Evolutionary conservation across 306 rosid species (phyloP).

Genomic region (Lupinus albus): DNA sequence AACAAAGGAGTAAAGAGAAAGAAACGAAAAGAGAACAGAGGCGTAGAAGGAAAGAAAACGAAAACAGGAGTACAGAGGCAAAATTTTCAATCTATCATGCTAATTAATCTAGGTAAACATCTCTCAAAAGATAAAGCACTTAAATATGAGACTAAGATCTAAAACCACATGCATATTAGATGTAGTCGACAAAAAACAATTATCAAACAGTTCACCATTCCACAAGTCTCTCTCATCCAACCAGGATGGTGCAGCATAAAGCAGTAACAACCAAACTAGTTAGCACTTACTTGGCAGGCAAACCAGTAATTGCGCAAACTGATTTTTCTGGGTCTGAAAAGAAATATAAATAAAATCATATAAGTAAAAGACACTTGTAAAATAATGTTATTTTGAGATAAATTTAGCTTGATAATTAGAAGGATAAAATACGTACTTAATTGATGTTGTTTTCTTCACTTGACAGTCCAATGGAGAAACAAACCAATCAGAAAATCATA

Average conservation of each 20-base stretch:
- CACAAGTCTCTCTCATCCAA: slow-evolving; percentile 28
- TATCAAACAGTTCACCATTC: slow-evolving; percentile 27
- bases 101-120: slow-evolving; percentile 6
- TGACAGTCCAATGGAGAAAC: slow-evolving; percentile 10
- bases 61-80: background rate
- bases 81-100: slow-evolving; percentile 24
- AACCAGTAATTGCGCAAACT: slow-evolving; percentile 81
- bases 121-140: slow-evolving; percentile 12
- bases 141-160: background rate
- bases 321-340: slow-evolving; percentile 83
- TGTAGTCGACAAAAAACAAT: slow-evolving; percentile 5
- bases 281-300: slow-evolving; percentile 89
- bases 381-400: background rate
- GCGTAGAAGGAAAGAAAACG: background rate
- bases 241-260: slow-evolving; percentile 8
- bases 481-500: slow-evolving; percentile 12
- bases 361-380: slow-evolving; percentile 18
- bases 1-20: no score
- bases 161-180: slow-evolving; percentile 21
- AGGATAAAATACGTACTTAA: slow-evolving; percentile 1
- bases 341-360: slow-evolving; percentile 27
- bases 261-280: slow-evolving; percentile 18
- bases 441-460: background rate
- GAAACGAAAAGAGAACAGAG: background rate
- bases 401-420: slow-evolving; percentile 30